Base-by-base conservation (phyloP, 2,329 filamentous ascomycete genomes). In the Ramichloridium luteum region DNA sequence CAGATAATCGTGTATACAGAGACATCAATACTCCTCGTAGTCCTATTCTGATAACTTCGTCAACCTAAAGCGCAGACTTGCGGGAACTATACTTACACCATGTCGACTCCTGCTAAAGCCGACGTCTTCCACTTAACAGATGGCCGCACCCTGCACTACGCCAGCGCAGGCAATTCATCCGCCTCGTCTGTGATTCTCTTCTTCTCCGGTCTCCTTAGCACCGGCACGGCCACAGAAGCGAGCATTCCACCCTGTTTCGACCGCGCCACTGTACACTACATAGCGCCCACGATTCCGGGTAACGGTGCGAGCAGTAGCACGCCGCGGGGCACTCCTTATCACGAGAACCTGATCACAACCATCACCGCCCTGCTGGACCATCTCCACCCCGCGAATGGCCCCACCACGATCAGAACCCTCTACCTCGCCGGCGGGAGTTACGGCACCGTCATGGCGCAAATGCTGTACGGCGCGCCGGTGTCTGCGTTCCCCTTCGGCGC, bases 281-380 rank as follows among this genome's bases (percentile, higher is more conserved):
- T 29, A 16, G 15, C 13, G 6, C 27, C 27, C 6, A 29, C 27
- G 6, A 15, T 29, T 15, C 27, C 6, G 3, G 27, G 27, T 17
- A 29, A 29, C n/a, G 27, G 15, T 17, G 6, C 5, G 5, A 29
- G 15, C 27, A 29, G 27, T 17, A 29, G 27, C 27, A 28, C 27
- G 11, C 27, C 27, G 8, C 12, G 22, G 12, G 14, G 13, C 6
- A 6, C 18, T 16, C 14, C 12, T n/a, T 5, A 28, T n/a, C 27
- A 28, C 14, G 6, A 16, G n/a, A 4, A 13, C 27, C 27, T 28
- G 11, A 4, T 13, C 14, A 5, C 16, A 13, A 28, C 27, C 12
- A 28, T 28, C 11, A 28, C 27, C n/a, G 12, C 27, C 6, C 27
- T 4, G 11, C 27, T 13, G 14, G 27, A 28, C n/a, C 12, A 28